Conservation (phyloP, 176 grass and related monocot species). For the Thinopyrum elongatum region DNA sequence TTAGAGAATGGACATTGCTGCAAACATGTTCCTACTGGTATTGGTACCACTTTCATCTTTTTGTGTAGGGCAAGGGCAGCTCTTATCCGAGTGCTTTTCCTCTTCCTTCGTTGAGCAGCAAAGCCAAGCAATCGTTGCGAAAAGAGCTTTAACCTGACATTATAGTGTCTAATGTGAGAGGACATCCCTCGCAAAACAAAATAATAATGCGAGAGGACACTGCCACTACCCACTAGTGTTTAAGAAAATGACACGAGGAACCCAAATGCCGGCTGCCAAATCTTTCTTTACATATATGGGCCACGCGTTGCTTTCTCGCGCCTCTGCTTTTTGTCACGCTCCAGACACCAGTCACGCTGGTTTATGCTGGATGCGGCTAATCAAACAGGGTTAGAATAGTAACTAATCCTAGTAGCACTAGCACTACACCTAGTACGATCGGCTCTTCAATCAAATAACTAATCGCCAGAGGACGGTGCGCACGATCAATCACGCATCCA, state of each 20-base stretch:
- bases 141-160: not conserved
- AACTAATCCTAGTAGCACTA: too few relatives aligned
- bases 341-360: not conserved
- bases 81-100: not conserved
- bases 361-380: not conserved
- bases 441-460: not conserved
- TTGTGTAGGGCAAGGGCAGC: not conserved
- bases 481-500: constrained; percentile 16
- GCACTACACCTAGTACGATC: not conserved
- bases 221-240: not conserved
- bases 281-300: not conserved
- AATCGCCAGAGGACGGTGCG: not conserved
- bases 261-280: not conserved
- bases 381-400: not conserved
- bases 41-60: not conserved
- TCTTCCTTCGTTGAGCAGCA: not conserved
- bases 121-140: not conserved
- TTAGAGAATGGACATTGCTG: too few relatives aligned
- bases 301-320: not conserved
- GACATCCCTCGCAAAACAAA: not conserved
- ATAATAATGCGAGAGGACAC: too few relatives aligned
- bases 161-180: not conserved
- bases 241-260: not conserved
- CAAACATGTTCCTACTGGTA: too few relatives aligned
- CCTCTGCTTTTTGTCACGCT: not conserved